A percentile compares a stretch with the other conserved stretches of the same genome.
Conservation (phyloP, 805 yeast genomes). For the Monosporozyma servazzii region DNA sequence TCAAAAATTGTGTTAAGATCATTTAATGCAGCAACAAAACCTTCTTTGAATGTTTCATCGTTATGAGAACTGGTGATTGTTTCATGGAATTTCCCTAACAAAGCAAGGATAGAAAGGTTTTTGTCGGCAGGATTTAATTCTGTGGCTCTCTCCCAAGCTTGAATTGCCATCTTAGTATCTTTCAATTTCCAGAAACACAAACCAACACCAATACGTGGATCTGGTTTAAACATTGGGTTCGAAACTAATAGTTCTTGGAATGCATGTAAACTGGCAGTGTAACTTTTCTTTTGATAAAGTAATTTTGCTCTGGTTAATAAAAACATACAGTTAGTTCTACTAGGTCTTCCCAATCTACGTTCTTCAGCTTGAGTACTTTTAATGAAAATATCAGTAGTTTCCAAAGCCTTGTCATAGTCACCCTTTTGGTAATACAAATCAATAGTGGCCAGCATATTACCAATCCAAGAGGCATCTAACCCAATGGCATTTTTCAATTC, state of each 20-base stretch:
- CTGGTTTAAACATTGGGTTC: conserved; percentile 76
- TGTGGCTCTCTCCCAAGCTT: conserved; percentile 74
- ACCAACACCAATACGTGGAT: conserved; percentile 92
- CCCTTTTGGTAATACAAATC: conserved; percentile 50
- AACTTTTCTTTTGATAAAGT: conserved; percentile 62
- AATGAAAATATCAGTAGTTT: conserved; percentile 53
- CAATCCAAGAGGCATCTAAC: conserved; percentile 37
- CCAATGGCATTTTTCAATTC: conserved; percentile 41
- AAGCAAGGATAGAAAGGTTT: conserved; percentile 56
- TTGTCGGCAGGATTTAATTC: conserved; percentile 53
- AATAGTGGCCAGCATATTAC: conserved; percentile 58
- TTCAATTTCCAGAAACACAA: conserved; percentile 85
- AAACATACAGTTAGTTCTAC: conserved; percentile 63
- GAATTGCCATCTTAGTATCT: conserved; percentile 64
- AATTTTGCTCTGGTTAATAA: conserved; percentile 78
- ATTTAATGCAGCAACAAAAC: conserved; percentile 51
- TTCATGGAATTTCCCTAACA: conserved; percentile 59
- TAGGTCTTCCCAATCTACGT: conserved; percentile 30
- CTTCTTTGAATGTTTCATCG: conserved; percentile 48
- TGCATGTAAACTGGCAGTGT: conserved; percentile 60
- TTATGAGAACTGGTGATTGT: conserved; percentile 41
- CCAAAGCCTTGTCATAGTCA: conserved; percentile 61
- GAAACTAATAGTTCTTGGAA: conserved; percentile 75
- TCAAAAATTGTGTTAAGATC: conserved; percentile 31
- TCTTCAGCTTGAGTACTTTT: conserved; percentile 32